Conservation (phyloP, 306 rosid species). For the Rosa multiflora region DNA sequence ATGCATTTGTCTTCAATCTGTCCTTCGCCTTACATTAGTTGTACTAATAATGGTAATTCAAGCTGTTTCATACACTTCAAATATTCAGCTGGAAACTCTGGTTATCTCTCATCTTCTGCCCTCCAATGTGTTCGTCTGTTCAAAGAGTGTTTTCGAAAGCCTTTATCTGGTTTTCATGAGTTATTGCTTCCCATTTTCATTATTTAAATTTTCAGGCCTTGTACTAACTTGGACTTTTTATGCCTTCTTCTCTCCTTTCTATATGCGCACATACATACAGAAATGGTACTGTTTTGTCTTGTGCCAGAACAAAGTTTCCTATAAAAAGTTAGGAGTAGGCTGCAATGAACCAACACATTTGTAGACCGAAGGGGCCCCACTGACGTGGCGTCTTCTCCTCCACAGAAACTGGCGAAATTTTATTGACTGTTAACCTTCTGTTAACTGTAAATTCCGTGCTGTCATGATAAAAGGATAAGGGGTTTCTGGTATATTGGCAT, state of each 20-base stretch:
- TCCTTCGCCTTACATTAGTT: neutral
- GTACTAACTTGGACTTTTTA: neutral
- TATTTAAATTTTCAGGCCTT: neutral
- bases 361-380: no score
- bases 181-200: neutral
- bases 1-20: neutral
- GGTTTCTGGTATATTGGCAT: no score
- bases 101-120: neutral
- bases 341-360: no score
- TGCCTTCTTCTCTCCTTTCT: neutral
- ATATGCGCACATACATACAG: neutral
- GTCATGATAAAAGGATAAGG: no score
- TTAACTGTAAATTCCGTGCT: no score
- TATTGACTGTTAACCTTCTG: no score
- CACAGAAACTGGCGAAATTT: no score
- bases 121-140: neutral
- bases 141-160: no score
- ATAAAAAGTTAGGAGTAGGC: neutral
- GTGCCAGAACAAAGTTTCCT: no score
- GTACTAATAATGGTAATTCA: neutral
- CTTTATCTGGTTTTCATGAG: neutral
- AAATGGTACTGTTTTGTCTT: neutral
- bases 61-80: neutral
- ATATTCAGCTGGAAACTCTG: neutral
- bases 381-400: no score